Evolutionary conservation across 1,284 basidiomycete species (phyloP).

Genomic region (Neolentinus lepideus): DNA sequence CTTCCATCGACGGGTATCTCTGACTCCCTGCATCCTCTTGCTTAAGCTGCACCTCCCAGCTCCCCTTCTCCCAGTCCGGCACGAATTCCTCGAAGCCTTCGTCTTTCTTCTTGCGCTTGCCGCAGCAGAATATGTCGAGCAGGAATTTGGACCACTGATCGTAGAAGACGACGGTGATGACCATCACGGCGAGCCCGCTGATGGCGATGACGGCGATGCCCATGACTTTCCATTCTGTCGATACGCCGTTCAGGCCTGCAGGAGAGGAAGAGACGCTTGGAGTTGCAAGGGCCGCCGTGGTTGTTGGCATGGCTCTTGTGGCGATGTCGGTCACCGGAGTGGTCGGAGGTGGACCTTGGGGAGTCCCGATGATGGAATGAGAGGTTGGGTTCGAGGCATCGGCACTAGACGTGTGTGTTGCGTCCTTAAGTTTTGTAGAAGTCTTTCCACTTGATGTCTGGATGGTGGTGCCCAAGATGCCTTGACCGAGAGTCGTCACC

Average conservation of each 20-base stretch:
- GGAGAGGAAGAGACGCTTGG: conserved; percentile 5
- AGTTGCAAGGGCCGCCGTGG: conserved; percentile 1
- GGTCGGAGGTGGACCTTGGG: conserved; percentile 2
- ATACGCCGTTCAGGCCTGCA: neutral
- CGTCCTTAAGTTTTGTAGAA: neutral
- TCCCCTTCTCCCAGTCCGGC: conserved; percentile 54
- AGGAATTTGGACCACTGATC: conserved; percentile 59
- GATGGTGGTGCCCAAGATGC: neutral
- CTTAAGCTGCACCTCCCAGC: conserved; percentile 43
- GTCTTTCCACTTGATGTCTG: neutral
- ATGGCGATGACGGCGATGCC: conserved; percentile 57
- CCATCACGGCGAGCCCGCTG: conserved; percentile 41
- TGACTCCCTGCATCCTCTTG: conserved; percentile 7
- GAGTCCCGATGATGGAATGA: conserved; percentile 11
- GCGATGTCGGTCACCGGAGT: neutral
- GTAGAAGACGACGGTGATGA: conserved; percentile 54
- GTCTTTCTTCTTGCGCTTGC: conserved; percentile 18
- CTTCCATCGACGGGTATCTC: conserved; percentile 19
- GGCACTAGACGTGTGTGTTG: conserved; percentile 2
- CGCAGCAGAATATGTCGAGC: conserved; percentile 36
- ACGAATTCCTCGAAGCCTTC: conserved; percentile 45
- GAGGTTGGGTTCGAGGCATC: conserved; percentile 8
- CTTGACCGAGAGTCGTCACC: neutral
- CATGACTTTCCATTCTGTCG: conserved; percentile 54
- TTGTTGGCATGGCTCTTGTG: neutral